These are phyloP conservation scores for Pseudogymnoascus sp. DNA, from an alignment of 2,329 filamentous ascomycete species.

Conservation along the genomic window DNA sequence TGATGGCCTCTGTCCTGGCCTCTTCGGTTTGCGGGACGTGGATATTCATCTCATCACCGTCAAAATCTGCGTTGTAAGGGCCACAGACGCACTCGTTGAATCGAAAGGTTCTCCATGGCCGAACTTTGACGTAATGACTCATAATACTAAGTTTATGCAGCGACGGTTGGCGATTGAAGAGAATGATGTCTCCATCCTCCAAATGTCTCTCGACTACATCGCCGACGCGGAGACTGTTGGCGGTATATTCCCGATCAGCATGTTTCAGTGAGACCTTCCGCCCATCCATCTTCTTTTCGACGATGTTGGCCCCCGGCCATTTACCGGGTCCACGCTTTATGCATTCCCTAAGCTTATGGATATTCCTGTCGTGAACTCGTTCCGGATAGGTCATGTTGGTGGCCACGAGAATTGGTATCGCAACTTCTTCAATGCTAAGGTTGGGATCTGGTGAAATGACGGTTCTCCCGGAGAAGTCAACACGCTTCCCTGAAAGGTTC, in stretches of 20 bases:
- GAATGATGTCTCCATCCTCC: conserved; percentile 88
- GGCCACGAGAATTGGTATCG: conserved; percentile 83
- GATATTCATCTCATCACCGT: conserved; percentile 98
- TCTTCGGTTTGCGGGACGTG: conserved; percentile 98
- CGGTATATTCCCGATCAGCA: conserved; percentile 61
- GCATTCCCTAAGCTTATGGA: conserved; percentile 67
- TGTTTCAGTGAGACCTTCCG: conserved; percentile 71
- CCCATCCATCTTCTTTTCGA: conserved; percentile 60
- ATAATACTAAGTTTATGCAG: conserved; percentile 98
- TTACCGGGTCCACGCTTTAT: conserved; percentile 66
- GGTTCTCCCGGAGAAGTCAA: conserved; percentile 94
- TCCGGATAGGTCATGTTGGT: conserved; percentile 96
- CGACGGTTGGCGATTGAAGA: conserved; percentile 97
- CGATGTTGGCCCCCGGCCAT: conserved; percentile 82
- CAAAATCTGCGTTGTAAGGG: conserved; percentile 98
- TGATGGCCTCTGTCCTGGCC: conserved; percentile 87
- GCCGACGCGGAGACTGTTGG: conserved; percentile 67
- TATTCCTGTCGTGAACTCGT: conserved; percentile 74
- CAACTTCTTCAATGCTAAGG: conserved; percentile 84
- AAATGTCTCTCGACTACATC: conserved; percentile 92
- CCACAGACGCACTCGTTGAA: conserved; percentile 97
- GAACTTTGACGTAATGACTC: conserved; percentile 85
- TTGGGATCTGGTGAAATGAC: conserved; percentile 98
- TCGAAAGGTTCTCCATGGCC: conserved; percentile 91
- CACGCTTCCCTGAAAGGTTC: conserved; percentile 94